A percentile compares a stretch with the other conserved stretches of the same genome.
These are phyloP conservation scores for Kregervanrija pseudodelftensis DNA, from an alignment of 805 yeast species.

Conservation along the genomic window DNA sequence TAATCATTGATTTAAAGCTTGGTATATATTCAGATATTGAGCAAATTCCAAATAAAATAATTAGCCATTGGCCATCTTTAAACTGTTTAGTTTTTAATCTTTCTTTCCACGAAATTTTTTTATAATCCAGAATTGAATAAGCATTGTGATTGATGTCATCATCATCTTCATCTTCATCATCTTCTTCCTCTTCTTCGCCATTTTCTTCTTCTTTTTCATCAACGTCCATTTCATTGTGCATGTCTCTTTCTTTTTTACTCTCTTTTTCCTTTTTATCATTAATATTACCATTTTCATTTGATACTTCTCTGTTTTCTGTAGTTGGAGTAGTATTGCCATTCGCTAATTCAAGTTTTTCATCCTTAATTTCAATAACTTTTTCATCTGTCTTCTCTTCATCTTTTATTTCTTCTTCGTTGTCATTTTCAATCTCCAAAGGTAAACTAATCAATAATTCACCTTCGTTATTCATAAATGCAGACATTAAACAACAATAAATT, in stretches of 20 bases:
- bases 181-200: constrained; percentile 17
- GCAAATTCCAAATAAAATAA: constrained; percentile 66
- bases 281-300: background rate
- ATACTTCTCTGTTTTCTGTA: background rate
- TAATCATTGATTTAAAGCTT: constrained; percentile 43
- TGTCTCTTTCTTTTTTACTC: constrained; percentile 15
- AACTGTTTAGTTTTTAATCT: constrained; percentile 67
- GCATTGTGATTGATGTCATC: constrained; percentile 37
- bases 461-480: constrained; percentile 43
- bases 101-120: constrained; percentile 69
- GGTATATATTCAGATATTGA: constrained; percentile 52
- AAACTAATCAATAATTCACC: constrained; percentile 20
- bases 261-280: constrained; percentile 8
- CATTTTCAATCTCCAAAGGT: constrained; percentile 23
- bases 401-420: constrained; percentile 17
- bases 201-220: constrained; percentile 17
- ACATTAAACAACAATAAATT: constrained; percentile 58
- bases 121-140: constrained; percentile 42
- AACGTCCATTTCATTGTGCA: constrained; percentile 18
- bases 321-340: background rate
- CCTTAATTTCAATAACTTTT: constrained; percentile 11
- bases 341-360: constrained; percentile 3
- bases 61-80: constrained; percentile 82
- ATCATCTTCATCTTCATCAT: constrained; percentile 19
- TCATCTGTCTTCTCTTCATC: constrained; percentile 18